phyloP scores from a whole-genome alignment of 2,329 filamentous ascomycete species.

The Xylaria sp. region DNA sequence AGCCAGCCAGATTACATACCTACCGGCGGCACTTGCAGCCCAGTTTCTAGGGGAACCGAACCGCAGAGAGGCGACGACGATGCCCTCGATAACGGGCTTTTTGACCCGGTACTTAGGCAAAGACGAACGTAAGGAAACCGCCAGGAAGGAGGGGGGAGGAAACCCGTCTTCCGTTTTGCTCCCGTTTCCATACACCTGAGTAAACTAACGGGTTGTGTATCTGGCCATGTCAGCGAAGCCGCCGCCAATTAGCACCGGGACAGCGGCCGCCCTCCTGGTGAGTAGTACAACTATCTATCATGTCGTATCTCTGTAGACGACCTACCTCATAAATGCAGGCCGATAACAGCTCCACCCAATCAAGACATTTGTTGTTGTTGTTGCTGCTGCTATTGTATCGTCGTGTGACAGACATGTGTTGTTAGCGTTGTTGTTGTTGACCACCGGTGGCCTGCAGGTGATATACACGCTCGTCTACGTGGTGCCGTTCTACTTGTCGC shows the following conservation, averaged over 20 bases:
- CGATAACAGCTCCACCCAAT: constrained; percentile 7
- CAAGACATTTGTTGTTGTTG: constrained; percentile 4
- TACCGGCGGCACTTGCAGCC: background rate
- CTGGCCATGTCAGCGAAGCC: constrained; percentile 36
- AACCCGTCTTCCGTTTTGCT: too few species aligned
- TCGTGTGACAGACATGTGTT: too few species aligned
- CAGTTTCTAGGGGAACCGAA: background rate
- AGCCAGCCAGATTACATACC: background rate
- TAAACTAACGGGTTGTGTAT: too few species aligned
- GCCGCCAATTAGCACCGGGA: constrained; percentile 45
- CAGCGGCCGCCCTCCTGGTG: constrained; percentile 43
- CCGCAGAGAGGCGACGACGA: constrained; percentile 14
- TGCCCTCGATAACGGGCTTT: constrained; percentile 36
- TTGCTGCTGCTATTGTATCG: too few species aligned
- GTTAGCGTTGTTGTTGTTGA: too few species aligned
- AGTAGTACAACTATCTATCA: constrained; percentile 26
- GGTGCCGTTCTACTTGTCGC: constrained; percentile 83
- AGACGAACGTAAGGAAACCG: constrained; percentile 35
- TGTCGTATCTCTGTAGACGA: too few species aligned
- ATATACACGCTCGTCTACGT: constrained; percentile 89
- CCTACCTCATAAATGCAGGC: background rate
- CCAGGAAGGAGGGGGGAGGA: too few species aligned
- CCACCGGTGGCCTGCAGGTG: constrained; percentile 62
- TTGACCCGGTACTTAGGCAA: constrained; percentile 35
- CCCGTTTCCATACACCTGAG: too few species aligned